Evolutionary conservation across 495 filamentous ascomycete species (phyloP), one percentile per base, ranked within the genome.

Genomic region (Neurospora sp.): DNA sequence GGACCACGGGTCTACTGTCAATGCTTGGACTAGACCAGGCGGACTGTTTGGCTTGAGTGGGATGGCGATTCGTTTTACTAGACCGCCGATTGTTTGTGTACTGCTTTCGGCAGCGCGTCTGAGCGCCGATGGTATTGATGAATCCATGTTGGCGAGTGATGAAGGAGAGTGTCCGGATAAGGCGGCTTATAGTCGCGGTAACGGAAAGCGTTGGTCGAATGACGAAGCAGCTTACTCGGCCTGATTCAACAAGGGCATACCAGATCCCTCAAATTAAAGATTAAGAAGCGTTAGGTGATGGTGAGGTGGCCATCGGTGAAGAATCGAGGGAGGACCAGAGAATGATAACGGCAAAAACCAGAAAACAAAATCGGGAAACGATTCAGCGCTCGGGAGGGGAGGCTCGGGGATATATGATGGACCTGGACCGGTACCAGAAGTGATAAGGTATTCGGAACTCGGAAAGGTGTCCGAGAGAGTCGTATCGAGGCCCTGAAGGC

Each of bases 21-120:
- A 88, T 38, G 94, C 93, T 78, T 91, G 90, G 18, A 92, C 84
- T 44, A 94, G 85, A 4, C 88, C 91, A 4, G 89, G 84, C 4
- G 92, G 91, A 76, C 88, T 93, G 44, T 88, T 90, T 71, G 89
- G 85, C 72, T 86, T 90, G 76, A 91, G 84, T 5, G 90, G 90
- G 75, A 96, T 91, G 76, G 88, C 83, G 77, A 96, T 91, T 39
- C 94, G 89, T 84, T 92, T 92, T 72, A 84, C 85, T 71, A 96
- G 87, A 23, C 79, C 77, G 35, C 76, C 77, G 35, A 82, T 27
- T 5, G 78, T 76, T 62, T 75, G 77, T 39, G 80, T 76, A 31
- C 79, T 74, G 40, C 70, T 72, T 39, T 75, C 75, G 38, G 76
- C 71, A 16, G 72, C 76, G 72, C 75, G 71, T 39, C 72, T 75